Evolutionary conservation across 257 asterid species (phyloP), one percentile per base, ranked within the genome.

Genomic region (Marsdenia floribunda): DNA sequence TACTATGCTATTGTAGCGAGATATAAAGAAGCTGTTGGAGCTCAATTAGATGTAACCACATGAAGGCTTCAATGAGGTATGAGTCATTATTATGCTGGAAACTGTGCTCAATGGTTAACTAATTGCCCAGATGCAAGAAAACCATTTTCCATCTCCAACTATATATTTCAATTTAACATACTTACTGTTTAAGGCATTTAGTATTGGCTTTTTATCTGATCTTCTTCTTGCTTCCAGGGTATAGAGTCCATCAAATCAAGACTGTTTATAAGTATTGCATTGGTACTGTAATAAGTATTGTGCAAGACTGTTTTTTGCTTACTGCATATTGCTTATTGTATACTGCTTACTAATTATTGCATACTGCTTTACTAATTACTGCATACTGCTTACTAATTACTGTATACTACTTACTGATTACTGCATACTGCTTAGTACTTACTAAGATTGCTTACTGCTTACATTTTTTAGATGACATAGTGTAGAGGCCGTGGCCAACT

Each of bases 21-120:
- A 75, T 53, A 21, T 75, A 37, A 52, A 53, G 73, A 75, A 75
- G 75, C 87, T 86, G 29, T 76, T 87, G 87, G 90, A 77, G 70
- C 75, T 83, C 71, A 47, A 61, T 52, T 85, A 73, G 85, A 67
- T 59, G 75, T 33, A 47, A 38, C 44, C 64, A 38, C 67, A 75
- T 54, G 76, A 40, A 77, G 22, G 46, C 57, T 68, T 63, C 26
- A 15, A 11, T 49, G 70, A 54, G 64, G 73, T 21, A 40, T 15
- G 53, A 24, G 42, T 9, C 21, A 40, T 40, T 40, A 40, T 40
- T 4, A 61, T 33, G 5, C 68, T 33, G 68, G n/a, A 61, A 29
- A 61, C 35, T 5, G n/a, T 26, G 19, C n/a, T 29, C 15, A 61
- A 29, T 61, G 68, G 68, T 61, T 11, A 60, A 12, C 22, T 14